phyloP scores from a whole-genome alignment of 768 basidiomycete genomes.

The Cystobasidium tubakii region DNA sequence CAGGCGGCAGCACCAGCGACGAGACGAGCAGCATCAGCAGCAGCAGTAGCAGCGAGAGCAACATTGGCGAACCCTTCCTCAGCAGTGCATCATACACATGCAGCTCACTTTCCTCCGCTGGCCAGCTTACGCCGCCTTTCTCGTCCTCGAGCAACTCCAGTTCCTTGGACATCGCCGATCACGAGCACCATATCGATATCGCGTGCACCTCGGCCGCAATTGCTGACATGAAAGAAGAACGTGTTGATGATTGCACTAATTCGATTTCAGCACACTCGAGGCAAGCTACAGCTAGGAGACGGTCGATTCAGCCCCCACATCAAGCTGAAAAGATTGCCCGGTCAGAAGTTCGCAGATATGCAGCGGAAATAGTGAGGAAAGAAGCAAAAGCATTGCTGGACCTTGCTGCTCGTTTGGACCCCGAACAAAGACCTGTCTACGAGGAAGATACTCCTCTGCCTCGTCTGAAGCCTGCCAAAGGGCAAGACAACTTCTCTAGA shows the following conservation, averaged over 20 bases:
- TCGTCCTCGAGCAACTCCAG: background rate
- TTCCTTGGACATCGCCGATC: slow-evolving; percentile 12
- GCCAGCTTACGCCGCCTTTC: background rate
- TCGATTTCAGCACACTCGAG: background rate
- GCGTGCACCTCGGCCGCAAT: background rate
- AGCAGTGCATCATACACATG: background rate
- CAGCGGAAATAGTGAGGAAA: slow-evolving; percentile 40
- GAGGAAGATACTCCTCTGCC: background rate
- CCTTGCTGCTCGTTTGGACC: slow-evolving; percentile 42
- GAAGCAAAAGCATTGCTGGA: slow-evolving; percentile 46
- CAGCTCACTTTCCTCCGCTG: slow-evolving; percentile 8
- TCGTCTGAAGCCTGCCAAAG: background rate
- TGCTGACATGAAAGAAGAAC: background rate
- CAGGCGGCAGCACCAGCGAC: slow-evolving; percentile 2
- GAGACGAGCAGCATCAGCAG: background rate
- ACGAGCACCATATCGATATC: background rate
- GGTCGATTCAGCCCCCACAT: too few species aligned
- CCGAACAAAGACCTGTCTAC: slow-evolving; percentile 3
- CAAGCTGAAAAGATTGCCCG: background rate
- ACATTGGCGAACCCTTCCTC: background rate
- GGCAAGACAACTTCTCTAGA: slow-evolving; percentile 28
- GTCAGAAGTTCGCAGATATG: slow-evolving; percentile 37
- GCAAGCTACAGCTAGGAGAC: background rate
- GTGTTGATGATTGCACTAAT: background rate
- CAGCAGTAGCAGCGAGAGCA: slow-evolving; percentile 29